phyloP scores from a whole-genome alignment of 1,284 basidiomycete genomes.

The Apiotrichum veenhuisii region DNA sequence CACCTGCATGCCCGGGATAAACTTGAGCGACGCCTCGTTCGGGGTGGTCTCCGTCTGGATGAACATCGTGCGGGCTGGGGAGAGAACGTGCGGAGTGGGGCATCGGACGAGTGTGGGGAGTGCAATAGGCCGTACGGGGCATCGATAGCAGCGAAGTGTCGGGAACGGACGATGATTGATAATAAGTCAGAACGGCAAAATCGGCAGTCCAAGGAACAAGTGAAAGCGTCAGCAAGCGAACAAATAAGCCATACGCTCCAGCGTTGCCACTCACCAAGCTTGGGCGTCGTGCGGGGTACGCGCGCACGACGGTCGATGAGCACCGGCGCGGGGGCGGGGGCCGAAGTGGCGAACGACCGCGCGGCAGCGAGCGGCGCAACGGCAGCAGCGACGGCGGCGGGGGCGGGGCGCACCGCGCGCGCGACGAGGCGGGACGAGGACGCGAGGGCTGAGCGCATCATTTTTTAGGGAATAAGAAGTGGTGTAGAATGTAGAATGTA shows the following conservation, averaged over 20 bases:
- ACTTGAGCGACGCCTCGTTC: constrained; percentile 96
- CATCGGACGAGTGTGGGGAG: background rate
- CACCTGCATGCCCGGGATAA: constrained; percentile 87
- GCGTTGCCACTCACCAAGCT: background rate
- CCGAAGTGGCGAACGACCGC: constrained; percentile 19
- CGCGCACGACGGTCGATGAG: constrained; percentile 7
- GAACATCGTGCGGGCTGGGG: constrained; percentile 83
- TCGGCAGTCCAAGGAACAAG: background rate
- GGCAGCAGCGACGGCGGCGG: constrained; percentile 4
- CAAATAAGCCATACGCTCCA: background rate
- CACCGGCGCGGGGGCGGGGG: background rate
- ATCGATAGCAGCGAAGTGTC: background rate
- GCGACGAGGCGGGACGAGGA: constrained; percentile 26
- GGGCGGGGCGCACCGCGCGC: background rate
- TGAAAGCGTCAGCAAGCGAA: background rate
- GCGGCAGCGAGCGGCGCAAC: constrained; percentile 2
- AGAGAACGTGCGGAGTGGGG: background rate
- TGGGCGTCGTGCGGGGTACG: constrained; percentile 9
- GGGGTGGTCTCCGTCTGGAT: constrained; percentile 97
- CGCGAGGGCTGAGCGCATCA: constrained; percentile 29
- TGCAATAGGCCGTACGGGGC: background rate
- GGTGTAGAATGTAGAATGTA: background rate
- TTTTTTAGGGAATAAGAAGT: constrained; percentile 5
- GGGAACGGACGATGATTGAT: background rate
- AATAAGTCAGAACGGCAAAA: background rate